A percentile compares a stretch with the other conserved stretches of the same genome.
Evolutionary conservation across 345 rosid genomes (phyloP).

Genomic region (Punica granatum): DNA sequence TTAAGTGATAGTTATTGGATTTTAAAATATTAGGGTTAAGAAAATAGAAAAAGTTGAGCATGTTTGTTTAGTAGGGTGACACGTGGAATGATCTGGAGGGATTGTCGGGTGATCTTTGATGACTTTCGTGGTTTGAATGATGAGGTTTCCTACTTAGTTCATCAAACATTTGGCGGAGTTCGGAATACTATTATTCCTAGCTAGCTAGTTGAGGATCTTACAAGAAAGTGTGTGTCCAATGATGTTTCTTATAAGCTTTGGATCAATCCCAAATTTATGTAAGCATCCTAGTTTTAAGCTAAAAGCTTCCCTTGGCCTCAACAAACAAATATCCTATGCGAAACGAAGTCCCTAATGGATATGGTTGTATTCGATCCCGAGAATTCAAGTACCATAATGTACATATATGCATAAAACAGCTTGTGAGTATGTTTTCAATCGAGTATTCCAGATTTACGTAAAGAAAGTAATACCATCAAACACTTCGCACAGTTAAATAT

Average conservation of each 20-base stretch:
- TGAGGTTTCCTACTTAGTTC: slow-evolving; percentile 5
- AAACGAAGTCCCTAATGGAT: background rate
- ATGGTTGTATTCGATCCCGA: background rate
- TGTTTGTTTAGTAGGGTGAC: slow-evolving; percentile 6
- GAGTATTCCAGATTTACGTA: no score
- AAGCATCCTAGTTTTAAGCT: background rate
- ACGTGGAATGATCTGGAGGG: slow-evolving; percentile 1
- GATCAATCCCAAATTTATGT: background rate
- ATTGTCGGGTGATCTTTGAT: background rate
- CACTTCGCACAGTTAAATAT: no score
- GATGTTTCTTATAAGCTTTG: slow-evolving; percentile 9
- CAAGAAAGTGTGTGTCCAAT: slow-evolving; percentile 15
- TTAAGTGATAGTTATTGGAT: no score
- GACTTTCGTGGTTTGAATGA: slow-evolving; percentile 13
- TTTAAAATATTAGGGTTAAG: no score
- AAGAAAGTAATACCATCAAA: no score
- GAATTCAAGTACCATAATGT: background rate
- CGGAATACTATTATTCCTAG: background rate
- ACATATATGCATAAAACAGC: no score
- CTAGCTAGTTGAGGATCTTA: slow-evolving; percentile 12
- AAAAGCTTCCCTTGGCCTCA: background rate
- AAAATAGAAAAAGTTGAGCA: no score
- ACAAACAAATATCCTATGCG: background rate
- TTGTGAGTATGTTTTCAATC: no score
- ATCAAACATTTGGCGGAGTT: slow-evolving; percentile 2